Evolutionary conservation across 1,284 basidiomycete species (phyloP).

Genomic region (Entoloma clypeatum): DNA sequence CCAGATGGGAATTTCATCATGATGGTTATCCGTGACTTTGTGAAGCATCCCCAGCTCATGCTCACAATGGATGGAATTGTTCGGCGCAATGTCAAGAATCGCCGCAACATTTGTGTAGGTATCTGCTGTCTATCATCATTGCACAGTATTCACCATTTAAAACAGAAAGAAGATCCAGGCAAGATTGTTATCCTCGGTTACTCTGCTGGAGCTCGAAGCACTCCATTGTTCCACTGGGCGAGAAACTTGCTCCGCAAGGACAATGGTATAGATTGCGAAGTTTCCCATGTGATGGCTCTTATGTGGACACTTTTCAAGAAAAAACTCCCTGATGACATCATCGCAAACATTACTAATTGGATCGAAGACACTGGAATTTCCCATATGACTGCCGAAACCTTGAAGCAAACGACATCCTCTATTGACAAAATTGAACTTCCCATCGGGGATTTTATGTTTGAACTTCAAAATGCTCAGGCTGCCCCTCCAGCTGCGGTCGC

Average conservation of each 20-base stretch:
- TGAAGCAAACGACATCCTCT: too few species aligned
- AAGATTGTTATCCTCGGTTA: conserved; percentile 6
- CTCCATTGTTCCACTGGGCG: conserved; percentile 13
- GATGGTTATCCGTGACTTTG: too few species aligned
- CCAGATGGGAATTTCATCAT: too few species aligned
- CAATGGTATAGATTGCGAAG: conserved; percentile 3
- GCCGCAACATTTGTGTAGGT: too few species aligned
- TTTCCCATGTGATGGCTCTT: conserved; percentile 11
- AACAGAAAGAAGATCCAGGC: conserved; percentile 16
- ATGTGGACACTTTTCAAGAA: conserved; percentile 10
- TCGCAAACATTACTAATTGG: conserved; percentile 8
- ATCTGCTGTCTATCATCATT: too few species aligned
- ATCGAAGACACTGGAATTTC: conserved; percentile 6
- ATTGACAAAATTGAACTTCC: too few species aligned
- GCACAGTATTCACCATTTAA: too few species aligned
- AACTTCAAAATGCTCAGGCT: conserved; percentile 11
- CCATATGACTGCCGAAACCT: conserved; percentile 13
- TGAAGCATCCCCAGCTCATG: too few species aligned
- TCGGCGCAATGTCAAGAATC: too few species aligned
- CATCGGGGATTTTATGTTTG: conserved; percentile 5
- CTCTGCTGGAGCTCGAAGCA: conserved; percentile 11
- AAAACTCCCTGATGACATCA: conserved; percentile 12
- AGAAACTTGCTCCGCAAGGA: conserved; percentile 1
- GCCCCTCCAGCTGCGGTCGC: conserved; percentile 16
- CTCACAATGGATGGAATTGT: too few species aligned